Base-by-base conservation (phyloP, 352 stramenopile genomes). In the Globisporangium splendens region DNA sequence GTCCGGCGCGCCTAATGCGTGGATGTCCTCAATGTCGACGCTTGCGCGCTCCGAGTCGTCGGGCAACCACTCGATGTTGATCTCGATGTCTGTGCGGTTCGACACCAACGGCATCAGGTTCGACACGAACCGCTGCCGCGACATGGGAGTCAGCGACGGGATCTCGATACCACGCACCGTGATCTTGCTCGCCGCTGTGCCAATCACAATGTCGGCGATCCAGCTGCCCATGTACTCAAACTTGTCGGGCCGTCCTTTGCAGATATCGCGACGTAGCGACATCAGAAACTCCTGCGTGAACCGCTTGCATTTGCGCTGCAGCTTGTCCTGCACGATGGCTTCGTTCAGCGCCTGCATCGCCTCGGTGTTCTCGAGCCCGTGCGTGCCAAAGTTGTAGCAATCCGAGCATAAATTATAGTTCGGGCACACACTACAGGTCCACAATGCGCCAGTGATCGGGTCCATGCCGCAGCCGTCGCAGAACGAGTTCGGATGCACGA, bases 121-220 rank as follows among this genome's bases (percentile, higher is more conserved):
- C 50, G 70, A 74, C 24, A 93, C 78, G 46, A 93, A 91, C 51
- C 81, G 79, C 52, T 90, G 80, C 12, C 84, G 77, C 46, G 77
- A 65, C 22, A 65, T 51, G 0, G 79, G 62, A 5, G 72, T 68
- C 56, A 93, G 65, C 10, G 75, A 72, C 15, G 84, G 81, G 51
- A 91, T 90, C 66, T 93, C 84, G 51, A 91, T 88, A 10, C 84
- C 84, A 5, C 84, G 84, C 46, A 91, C 81, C 44, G 72, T 87
- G 54, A 93, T 93, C 65, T 91, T 89, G 46, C 64, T 78, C 44
- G 79, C 69, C 4, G 79, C 56, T 10, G 71, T 87, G 41, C 80
- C 81, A 49, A 83, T 76, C 8, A 93, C 76, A 55, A 93, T 91
- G 38, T 83, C 78, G 33, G 74, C 84, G 69, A 93, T 89, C 84